A percentile compares a stretch with the other conserved stretches of the same genome.
Conservation (phyloP, 208 protist genomes). For the Trypanosoma cruzi region DNA sequence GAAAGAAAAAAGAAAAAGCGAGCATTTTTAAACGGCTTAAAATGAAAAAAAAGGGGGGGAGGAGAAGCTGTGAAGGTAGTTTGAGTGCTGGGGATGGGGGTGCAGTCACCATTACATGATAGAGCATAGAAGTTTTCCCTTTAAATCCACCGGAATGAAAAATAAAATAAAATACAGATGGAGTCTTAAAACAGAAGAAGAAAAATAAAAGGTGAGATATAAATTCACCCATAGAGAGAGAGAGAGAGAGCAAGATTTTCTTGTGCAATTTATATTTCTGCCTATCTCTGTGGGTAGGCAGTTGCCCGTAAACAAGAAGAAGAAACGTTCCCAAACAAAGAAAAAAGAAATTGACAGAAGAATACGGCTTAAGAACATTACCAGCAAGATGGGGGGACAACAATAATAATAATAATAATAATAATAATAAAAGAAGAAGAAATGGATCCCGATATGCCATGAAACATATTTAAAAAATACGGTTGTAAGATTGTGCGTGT, state of each 20-base stretch:
- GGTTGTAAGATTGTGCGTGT: background rate
- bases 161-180: background rate
- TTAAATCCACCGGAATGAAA: background rate
- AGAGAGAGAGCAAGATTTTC: background rate
- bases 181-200: background rate
- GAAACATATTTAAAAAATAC: background rate
- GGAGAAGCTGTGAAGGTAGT: no score
- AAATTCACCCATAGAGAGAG: background rate
- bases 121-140: background rate
- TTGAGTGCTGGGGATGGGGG: background rate
- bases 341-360: background rate
- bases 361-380: background rate
- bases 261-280: background rate
- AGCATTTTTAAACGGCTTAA: background rate
- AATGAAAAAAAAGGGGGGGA: background rate
- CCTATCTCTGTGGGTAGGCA: background rate
- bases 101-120: background rate
- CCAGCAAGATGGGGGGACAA: no score
- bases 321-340: background rate
- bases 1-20: no score
- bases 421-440: background rate
- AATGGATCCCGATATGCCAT: no score
- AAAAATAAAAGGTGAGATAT: background rate
- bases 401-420: background rate
- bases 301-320: background rate